Conservation (phyloP, 768 basidiomycete genomes). For the Cyclocybe aegerita region DNA sequence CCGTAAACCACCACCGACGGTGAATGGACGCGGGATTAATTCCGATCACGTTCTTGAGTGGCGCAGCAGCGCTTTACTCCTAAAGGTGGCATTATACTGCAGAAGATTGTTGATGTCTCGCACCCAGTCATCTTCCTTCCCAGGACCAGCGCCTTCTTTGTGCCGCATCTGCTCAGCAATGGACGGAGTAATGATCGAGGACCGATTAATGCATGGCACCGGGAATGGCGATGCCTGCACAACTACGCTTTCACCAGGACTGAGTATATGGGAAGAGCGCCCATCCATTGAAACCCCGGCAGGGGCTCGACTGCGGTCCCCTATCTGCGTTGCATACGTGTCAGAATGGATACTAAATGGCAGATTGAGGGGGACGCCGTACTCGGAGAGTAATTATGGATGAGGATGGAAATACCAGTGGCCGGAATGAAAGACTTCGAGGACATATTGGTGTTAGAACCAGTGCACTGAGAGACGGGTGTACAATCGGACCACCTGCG, state of each 20-base stretch:
- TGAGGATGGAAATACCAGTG: slow-evolving; percentile 85
- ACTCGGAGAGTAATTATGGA: slow-evolving; percentile 75
- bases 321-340: slow-evolving; percentile 53
- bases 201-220: slow-evolving; percentile 90
- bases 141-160: slow-evolving; percentile 69
- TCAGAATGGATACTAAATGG: background rate
- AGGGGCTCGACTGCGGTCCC: slow-evolving; percentile 79
- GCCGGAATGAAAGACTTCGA: slow-evolving; percentile 87
- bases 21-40: too few relatives aligned
- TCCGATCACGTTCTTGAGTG: slow-evolving; percentile 59
- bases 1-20: too few relatives aligned
- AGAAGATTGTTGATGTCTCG: slow-evolving; percentile 92
- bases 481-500: slow-evolving; percentile 94
- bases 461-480: slow-evolving; percentile 86
- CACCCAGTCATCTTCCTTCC: slow-evolving; percentile 95
- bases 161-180: slow-evolving; percentile 39
- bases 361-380: slow-evolving; percentile 22
- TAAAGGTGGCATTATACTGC: slow-evolving; percentile 93
- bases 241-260: slow-evolving; percentile 82
- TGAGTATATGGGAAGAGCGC: slow-evolving; percentile 76
- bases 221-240: slow-evolving; percentile 86
- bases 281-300: slow-evolving; percentile 95
- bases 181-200: slow-evolving; percentile 62
- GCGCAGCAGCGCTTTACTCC: slow-evolving; percentile 81
- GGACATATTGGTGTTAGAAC: slow-evolving; percentile 97